Base-by-base conservation (phyloP, 202 grass and related monocot genomes). In the Hordeum pubiflorum region DNA sequence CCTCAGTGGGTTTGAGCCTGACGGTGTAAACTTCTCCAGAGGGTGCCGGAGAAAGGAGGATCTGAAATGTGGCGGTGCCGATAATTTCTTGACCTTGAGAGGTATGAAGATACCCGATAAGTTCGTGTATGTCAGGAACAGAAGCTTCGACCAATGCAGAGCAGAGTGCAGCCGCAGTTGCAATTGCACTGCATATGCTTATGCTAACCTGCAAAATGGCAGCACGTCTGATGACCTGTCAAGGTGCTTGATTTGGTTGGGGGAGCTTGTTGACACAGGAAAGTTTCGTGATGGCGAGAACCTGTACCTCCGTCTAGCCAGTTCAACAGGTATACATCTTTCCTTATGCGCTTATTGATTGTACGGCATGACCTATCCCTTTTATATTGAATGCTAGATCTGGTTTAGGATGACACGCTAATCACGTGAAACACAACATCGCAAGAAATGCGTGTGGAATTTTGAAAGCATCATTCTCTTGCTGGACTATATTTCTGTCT, bases 181-280 rank as follows among this genome's bases (percentile, higher is more conserved):
- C n/a, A 81, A 75, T 1, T 94, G 88, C 58, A 85, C 69, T 0
- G 85, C 87, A 0, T 94, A 90, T 8, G 78, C 89, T 31, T 88
- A 84, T 6, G 9, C 75, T 11, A 85, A 78, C 67, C 7, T 78
- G 39, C 79, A 36, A 34, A 41, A 76, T 20, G 31, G 58, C 23
- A 56, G 61, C 10, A 21, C 3, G 0, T 39, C 13, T 7, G n/a
- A 7, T 1, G 58, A 83, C 1, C 6, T 4, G 12, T n/a, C 85
- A 3, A 83, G 68, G 56, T 91, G 89, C 58, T 77, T 88, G 46
- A 10, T 91, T 44, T 94, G 92, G 92, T 18, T 33, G 31, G 79
- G 65, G 3, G 66, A 88, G 1, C 78, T 94, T 61, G n/a, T 71
- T 0, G 89, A 92, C 44, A 39, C 69, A 0, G 85, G 1, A 32